phyloP scores from a whole-genome alignment of 345 rosid species.

The Acer campestre region DNA sequence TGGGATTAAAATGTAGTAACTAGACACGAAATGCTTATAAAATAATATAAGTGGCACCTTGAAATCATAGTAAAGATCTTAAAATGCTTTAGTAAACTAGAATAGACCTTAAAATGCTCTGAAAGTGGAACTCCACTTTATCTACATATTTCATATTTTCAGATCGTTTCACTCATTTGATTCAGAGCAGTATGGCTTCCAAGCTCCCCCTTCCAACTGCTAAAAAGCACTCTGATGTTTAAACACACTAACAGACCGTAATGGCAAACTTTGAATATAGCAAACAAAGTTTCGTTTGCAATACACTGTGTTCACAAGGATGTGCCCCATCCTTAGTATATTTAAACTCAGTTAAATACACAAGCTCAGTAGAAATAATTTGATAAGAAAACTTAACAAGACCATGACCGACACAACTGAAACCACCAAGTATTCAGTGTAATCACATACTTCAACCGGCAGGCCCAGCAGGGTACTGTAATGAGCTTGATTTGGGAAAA shows the following conservation, averaged over 20 bases:
- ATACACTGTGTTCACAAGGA: neutral
- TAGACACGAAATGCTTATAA: neutral
- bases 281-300: neutral
- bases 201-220: neutral
- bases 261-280: neutral
- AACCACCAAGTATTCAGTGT: neutral
- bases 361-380: neutral
- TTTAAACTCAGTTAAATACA: neutral
- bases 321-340: neutral
- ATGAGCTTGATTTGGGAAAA: neutral
- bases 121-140: neutral
- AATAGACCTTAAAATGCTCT: neutral
- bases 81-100: neutral
- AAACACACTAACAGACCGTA: neutral
- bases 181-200: neutral
- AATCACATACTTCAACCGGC: neutral
- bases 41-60: neutral
- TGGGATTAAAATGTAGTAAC: constrained; percentile 15
- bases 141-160: neutral
- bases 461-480: neutral
- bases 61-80: neutral
- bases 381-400: neutral
- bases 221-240: neutral
- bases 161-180: neutral
- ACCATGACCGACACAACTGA: neutral